These are phyloP conservation scores for Mrakia blollopis DNA, from an alignment of 768 basidiomycete species.

Conservation along the genomic window DNA sequence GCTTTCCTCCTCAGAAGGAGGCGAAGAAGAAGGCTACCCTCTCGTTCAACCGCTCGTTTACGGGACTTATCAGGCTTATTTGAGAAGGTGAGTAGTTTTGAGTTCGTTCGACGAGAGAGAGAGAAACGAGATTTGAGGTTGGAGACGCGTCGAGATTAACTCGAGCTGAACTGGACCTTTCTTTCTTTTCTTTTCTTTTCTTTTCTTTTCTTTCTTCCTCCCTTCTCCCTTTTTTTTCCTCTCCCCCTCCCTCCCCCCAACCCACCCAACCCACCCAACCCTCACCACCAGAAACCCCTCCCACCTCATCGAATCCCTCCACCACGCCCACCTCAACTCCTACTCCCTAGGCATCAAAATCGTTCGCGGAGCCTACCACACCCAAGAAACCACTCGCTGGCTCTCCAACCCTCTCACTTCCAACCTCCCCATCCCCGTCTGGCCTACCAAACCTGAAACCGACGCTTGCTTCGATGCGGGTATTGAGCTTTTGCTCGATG, in stretches of 20 bases:
- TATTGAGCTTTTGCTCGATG: constrained; percentile 54
- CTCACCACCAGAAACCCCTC: constrained; percentile 58
- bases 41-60: constrained; percentile 65
- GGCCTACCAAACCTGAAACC: constrained; percentile 63
- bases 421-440: constrained; percentile 58
- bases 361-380: constrained; percentile 87
- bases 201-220: no score
- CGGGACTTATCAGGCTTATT: constrained; percentile 83
- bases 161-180: background rate
- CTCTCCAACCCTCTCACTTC: constrained; percentile 61
- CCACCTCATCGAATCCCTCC: constrained; percentile 62
- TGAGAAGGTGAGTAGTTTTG: constrained; percentile 55
- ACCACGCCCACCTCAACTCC: constrained; percentile 59
- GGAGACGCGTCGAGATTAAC: background rate
- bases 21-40: constrained; percentile 24
- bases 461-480: constrained; percentile 68
- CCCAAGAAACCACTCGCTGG: constrained; percentile 53
- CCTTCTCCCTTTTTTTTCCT: background rate
- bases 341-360: constrained; percentile 86
- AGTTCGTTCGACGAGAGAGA: background rate
- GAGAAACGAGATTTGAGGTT: no score
- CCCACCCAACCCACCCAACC: no score
- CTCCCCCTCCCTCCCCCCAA: background rate
- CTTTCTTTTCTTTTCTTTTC: background rate
- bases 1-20: background rate